A percentile compares a stretch with the other conserved stretches of the same genome.
These are phyloP conservation scores for Venturia aucupariae DNA, from an alignment of 2,329 filamentous ascomycete genomes.

Conservation along the genomic window DNA sequence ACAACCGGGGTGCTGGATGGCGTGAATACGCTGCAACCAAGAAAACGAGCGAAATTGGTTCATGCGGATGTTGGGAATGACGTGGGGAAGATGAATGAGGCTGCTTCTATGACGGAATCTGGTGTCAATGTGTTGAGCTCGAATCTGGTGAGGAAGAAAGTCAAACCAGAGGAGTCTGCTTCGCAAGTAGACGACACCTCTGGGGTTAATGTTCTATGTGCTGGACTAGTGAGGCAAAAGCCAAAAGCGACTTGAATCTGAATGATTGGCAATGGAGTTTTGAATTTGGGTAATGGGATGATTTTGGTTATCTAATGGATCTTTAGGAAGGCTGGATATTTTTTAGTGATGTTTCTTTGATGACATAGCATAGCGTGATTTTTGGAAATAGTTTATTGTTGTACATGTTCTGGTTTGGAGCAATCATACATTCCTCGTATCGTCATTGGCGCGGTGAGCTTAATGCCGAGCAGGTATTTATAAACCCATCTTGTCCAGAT, in stretches of 20 bases:
- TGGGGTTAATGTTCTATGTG: slow-evolving; percentile 16
- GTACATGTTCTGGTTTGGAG: not conserved
- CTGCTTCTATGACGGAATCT: not conserved
- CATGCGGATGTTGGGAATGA: not conserved
- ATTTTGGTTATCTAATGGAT: not conserved
- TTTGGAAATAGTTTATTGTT: not conserved
- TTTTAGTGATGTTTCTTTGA: not conserved
- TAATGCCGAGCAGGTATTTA: too few relatives aligned
- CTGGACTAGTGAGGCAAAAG: slow-evolving; percentile 18
- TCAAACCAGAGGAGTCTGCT: not conserved
- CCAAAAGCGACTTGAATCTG: slow-evolving; percentile 2
- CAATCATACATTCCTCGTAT: not conserved
- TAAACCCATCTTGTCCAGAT: not conserved
- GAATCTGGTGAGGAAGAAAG: not conserved
- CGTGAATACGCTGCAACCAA: slow-evolving; percentile 2
- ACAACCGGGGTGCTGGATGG: not conserved
- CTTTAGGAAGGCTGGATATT: not conserved
- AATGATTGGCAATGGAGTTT: not conserved
- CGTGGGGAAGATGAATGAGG: not conserved
- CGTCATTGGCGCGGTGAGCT: too few relatives aligned
- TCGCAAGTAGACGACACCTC: not conserved
- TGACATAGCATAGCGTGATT: not conserved
- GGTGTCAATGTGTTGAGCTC: not conserved
- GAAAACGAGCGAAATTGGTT: not conserved
- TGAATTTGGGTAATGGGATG: not conserved